Base-by-base conservation (phyloP, 805 yeast genomes). In the Cyberlindnera maclurae region DNA sequence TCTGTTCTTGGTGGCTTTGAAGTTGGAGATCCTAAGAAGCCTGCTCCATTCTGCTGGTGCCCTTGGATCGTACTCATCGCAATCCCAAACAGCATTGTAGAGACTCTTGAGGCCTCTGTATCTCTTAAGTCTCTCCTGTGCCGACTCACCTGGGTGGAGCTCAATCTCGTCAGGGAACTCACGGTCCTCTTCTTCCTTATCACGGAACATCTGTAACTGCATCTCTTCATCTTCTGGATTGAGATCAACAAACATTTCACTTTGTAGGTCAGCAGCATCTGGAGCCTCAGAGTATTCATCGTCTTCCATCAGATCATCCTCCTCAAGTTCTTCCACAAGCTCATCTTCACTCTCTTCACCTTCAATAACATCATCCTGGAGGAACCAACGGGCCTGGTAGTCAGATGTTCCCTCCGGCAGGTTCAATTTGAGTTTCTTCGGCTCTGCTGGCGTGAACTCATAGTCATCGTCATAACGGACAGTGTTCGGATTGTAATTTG, bases 141-240 rank as follows among this genome's bases (percentile, higher is more conserved):
- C 97, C 5, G 82, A 71, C 47, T 75, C 89, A 5, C 61, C 57
- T 24, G 97, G 97, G 33, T 70, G 73, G 31, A 93, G 64, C 59
- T 93, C 97, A 40, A 90, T 64, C 63, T 93, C 98, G 62, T 93
- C 99, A 0, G 97, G 97, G 68, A 88, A 93, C 52, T 89, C 96
- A 27, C 77, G 71, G 57, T 87, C 97, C 39, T 89, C 97, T 43
- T 74, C 73, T 48, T 79, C 96, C 45, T 75, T 60, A 29, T 68
- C 69, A 50, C 93, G 75, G 64, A 70, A 88, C 51, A 71, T 73
- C 40, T 71, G 65, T 45, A 87, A 67, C 61, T 89, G 96, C 51
- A 77, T 73, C 43, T 77, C 78, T 58, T 86, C 96, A 51, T 87
- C 96, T 51, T 85, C 96, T 26, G 81, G 78, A 1, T 82, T 66